Conservation (phyloP, 1,139 yeast species). For the Tardiomyces digboiensis region DNA sequence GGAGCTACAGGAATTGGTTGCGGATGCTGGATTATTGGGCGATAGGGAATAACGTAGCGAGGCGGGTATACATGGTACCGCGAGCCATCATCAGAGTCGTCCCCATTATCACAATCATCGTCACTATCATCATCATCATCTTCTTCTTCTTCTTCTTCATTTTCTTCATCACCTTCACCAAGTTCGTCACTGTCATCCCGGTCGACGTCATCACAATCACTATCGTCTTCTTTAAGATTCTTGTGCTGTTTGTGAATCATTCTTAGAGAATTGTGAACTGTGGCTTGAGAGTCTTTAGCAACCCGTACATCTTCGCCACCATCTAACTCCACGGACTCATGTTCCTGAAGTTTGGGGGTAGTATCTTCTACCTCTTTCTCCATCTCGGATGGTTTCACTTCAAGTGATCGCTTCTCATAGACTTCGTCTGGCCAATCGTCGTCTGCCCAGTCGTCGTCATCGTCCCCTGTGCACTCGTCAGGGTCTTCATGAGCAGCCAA, state of each 20-base stretch:
- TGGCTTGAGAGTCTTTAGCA: not conserved
- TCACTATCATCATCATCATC: slow-evolving; percentile 17
- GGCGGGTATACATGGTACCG: slow-evolving; percentile 11
- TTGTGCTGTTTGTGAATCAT: no score
- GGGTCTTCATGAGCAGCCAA: not conserved
- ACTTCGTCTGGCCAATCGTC: not conserved
- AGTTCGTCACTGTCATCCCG: not conserved
- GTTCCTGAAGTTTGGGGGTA: not conserved
- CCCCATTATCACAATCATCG: slow-evolving; percentile 20
- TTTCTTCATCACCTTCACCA: not conserved
- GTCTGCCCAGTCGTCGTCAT: not conserved
- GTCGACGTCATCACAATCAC: not conserved
- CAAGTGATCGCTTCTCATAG: not conserved
- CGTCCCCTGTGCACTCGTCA: not conserved
- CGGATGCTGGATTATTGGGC: not conserved
- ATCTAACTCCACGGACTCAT: no score
- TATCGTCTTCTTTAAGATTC: no score
- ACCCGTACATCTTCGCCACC: not conserved
- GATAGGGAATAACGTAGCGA: not conserved
- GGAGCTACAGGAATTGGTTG: not conserved
- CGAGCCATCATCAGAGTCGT: slow-evolving; percentile 23
- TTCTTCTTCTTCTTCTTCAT: slow-evolving; percentile 12
- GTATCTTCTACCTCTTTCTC: not conserved
- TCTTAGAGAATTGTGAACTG: not conserved
- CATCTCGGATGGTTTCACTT: not conserved